Conservation (phyloP, 768 basidiomycete species). For the Lactarius deliciosus region DNA sequence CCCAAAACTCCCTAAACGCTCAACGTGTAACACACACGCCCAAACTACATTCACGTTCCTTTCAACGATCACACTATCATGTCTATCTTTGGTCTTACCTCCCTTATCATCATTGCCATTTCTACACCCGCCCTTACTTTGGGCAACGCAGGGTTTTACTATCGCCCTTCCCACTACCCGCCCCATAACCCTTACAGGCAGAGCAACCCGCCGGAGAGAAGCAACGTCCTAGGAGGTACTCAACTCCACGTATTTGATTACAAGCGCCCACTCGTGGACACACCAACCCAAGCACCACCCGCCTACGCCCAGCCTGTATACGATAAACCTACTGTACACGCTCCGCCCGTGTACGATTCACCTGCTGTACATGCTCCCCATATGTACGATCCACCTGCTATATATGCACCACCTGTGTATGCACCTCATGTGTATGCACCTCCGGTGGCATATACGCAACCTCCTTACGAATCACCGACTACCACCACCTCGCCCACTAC, state of each 20-base stretch:
- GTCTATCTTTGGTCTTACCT: conserved; percentile 19
- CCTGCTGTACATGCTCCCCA: conserved; percentile 13
- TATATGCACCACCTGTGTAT: conserved; percentile 10
- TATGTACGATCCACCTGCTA: not conserved
- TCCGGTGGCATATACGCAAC: not conserved
- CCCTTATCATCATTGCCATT: conserved; percentile 21
- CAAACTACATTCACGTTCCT: conserved; percentile 17
- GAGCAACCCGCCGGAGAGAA: not conserved
- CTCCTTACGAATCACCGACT: not conserved
- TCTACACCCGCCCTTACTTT: conserved; percentile 13
- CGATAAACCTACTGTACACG: not conserved
- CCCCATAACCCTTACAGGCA: not conserved
- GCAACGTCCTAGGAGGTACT: not conserved
- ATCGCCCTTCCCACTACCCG: conserved; percentile 17
- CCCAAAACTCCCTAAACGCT: not conserved
- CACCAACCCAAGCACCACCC: conserved; percentile 8
- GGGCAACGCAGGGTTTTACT: conserved; percentile 2
- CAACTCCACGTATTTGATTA: not conserved
- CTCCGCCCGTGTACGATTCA: not conserved
- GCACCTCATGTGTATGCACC: not conserved
- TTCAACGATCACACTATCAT: conserved; percentile 20
- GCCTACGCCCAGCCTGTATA: conserved; percentile 2
- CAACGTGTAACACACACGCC: conserved; percentile 12
- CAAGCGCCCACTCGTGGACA: not conserved
- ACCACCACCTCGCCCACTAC: not conserved